Evolutionary conservation across 306 rosid species (phyloP).

Genomic region (Macrotyloma uniflorum): DNA sequence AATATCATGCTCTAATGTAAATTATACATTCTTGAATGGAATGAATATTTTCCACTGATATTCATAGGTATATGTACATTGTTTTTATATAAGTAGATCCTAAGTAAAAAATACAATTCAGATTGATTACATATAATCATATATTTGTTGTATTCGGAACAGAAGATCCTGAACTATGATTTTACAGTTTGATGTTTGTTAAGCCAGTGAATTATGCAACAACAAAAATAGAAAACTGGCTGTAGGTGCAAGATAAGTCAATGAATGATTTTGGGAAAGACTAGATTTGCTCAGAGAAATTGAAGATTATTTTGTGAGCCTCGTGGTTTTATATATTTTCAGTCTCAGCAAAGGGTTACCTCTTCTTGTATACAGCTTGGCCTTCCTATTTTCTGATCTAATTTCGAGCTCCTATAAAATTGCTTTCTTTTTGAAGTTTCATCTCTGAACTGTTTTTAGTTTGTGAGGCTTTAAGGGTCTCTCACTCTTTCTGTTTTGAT

Average conservation of each 20-base stretch:
- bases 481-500: background rate
- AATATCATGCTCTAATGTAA: slow-evolving; percentile 5
- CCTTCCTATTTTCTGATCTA: background rate
- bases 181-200: slow-evolving; percentile 21
- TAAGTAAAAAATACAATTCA: background rate
- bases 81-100: background rate
- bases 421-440: background rate
- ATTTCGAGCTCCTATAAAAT: background rate
- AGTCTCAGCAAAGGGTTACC: background rate
- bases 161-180: slow-evolving; percentile 4
- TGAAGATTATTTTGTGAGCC: background rate
- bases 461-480: background rate
- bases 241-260: background rate
- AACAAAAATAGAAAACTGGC: background rate
- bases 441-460: slow-evolving; percentile 7
- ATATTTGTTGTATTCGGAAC: background rate
- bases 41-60: background rate
- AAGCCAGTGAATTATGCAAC: background rate
- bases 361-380: background rate
- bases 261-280: slow-evolving; percentile 10
- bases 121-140: background rate
- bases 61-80: background rate
- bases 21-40: background rate
- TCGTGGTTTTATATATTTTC: background rate
- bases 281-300: background rate